Conservation (phyloP, 495 filamentous ascomycete species). For the Paragyromitra xinjiangensis region DNA sequence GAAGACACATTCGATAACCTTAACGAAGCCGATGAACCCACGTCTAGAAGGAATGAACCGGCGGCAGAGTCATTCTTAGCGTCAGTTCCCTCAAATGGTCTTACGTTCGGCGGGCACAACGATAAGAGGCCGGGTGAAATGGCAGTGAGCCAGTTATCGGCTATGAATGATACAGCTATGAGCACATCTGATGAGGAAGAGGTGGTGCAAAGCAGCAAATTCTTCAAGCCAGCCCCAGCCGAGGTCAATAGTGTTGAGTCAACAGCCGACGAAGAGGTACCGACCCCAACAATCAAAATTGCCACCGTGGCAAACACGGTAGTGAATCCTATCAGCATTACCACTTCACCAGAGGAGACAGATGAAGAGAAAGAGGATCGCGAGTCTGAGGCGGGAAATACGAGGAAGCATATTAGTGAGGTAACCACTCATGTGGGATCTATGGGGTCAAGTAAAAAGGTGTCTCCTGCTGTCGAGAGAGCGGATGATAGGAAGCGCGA, state of each 20-base stretch:
- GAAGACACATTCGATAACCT: slow-evolving; percentile 34
- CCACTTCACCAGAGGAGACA: neutral
- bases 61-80: neutral
- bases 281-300: neutral
- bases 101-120: slow-evolving; percentile 17
- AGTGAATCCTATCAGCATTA: neutral
- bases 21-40: slow-evolving; percentile 5
- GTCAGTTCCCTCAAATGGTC: slow-evolving; percentile 16
- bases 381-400: slow-evolving; percentile 15
- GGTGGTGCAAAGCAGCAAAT: slow-evolving; percentile 15
- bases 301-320: neutral
- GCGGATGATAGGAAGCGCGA: neutral
- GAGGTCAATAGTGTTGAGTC: slow-evolving; percentile 16
- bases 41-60: slow-evolving; percentile 15
- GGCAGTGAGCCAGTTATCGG: neutral
- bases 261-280: slow-evolving; percentile 19
- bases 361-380: slow-evolving; percentile 25
- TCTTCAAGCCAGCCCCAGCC: neutral
- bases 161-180: slow-evolving; percentile 16
- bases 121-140: neutral
- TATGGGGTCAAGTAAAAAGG: neutral
- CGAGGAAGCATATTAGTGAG: slow-evolving; percentile 31
- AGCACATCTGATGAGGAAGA: slow-evolving; percentile 37
- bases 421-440: slow-evolving; percentile 3
- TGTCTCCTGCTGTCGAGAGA: neutral